phyloP scores from a whole-genome alignment of 1,284 basidiomycete species.

The Trametes pubescens region DNA sequence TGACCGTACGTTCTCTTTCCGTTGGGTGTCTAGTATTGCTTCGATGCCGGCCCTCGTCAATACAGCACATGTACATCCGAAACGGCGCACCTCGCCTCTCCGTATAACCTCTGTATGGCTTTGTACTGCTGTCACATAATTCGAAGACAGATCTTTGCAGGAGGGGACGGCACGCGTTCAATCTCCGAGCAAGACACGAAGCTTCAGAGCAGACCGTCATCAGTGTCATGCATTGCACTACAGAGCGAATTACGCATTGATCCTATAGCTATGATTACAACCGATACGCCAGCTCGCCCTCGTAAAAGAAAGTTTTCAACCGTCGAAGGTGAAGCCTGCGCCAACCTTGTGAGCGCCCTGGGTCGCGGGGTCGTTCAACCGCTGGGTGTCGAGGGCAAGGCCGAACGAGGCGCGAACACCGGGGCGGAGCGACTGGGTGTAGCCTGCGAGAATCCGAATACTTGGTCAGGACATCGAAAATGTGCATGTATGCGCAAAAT shows the following conservation, averaged over 20 bases:
- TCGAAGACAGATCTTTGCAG: too few species aligned
- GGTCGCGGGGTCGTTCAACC: conserved; percentile 76
- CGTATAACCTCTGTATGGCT: too few species aligned
- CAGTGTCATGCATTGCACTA: conserved; percentile 22
- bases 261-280: conserved; percentile 33
- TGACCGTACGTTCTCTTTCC: too few species aligned
- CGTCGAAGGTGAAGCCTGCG: conserved; percentile 78
- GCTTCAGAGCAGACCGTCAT: neutral
- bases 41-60: too few species aligned
- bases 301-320: conserved; percentile 46
- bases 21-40: too few species aligned
- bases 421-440: conserved; percentile 93
- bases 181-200: neutral
- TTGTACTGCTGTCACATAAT: too few species aligned
- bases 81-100: too few species aligned
- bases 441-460: conserved; percentile 57
- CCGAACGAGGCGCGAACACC: conserved; percentile 97
- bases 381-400: conserved; percentile 90
- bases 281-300: conserved; percentile 20
- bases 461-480: neutral
- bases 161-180: too few species aligned
- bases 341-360: conserved; percentile 81
- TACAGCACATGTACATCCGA: too few species aligned
- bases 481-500: conserved; percentile 9
- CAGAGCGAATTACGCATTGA: conserved; percentile 34